Conservation (phyloP, 208 protist species). For the Leishmania amazonensis region DNA sequence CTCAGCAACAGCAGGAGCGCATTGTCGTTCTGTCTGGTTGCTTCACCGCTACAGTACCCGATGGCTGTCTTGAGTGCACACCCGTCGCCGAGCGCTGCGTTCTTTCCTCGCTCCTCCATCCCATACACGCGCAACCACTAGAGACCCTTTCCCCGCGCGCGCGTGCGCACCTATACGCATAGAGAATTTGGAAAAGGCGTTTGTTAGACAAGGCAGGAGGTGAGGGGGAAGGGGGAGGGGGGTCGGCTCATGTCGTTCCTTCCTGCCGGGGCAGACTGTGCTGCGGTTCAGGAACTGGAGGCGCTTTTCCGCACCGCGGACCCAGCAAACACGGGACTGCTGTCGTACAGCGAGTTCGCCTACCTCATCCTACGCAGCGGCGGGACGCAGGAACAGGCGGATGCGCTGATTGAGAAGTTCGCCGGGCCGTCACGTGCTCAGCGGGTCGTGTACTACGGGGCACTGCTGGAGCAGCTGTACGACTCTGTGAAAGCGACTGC, state of each 20-base stretch:
- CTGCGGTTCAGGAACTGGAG: constrained; percentile 29
- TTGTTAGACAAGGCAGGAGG: background rate
- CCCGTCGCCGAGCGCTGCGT: background rate
- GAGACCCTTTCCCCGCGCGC: background rate
- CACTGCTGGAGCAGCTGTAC: constrained; percentile 26
- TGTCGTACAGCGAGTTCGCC: constrained; percentile 41
- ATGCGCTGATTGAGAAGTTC: constrained; percentile 39
- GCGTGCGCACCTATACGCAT: constrained; percentile 9
- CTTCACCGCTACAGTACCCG: background rate
- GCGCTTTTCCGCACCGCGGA: constrained; percentile 30
- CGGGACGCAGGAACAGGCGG: constrained; percentile 33
- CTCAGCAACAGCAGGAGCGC: background rate
- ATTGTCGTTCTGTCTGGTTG: background rate
- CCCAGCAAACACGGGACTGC: constrained; percentile 13
- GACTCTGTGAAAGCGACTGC: constrained; percentile 5
- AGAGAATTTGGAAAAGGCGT: constrained; percentile 2
- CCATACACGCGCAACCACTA: constrained; percentile 1
- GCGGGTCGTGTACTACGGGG: constrained; percentile 27
- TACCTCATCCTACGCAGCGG: constrained; percentile 35
- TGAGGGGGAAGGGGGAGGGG: too few species aligned
- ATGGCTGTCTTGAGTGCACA: background rate
- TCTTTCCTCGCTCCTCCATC: background rate
- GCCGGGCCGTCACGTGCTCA: constrained; percentile 10
- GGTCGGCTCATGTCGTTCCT: background rate
- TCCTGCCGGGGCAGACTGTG: background rate